Evolutionary conservation across 1,139 yeast species (phyloP), one percentile per base, ranked within the genome.

Genomic region (Scheffersomyces lignicola): DNA sequence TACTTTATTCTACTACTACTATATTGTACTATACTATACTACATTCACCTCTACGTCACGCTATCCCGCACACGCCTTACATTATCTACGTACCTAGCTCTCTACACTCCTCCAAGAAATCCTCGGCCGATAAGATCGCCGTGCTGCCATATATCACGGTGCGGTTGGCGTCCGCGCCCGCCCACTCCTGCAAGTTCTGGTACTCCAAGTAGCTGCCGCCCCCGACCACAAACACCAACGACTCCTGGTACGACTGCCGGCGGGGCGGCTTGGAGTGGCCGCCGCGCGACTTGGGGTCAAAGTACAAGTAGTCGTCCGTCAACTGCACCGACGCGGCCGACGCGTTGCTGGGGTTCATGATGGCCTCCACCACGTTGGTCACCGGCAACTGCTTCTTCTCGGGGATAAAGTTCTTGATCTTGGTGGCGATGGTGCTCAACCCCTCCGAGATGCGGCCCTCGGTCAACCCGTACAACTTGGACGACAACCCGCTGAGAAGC

Each of bases 201-300:
- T 92, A 92, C 62, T 92, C 99, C 45, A 87, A 67, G 55, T 89
- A 92, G 58, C 87, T 90, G 32, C 97, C 98, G 22, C 98, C 98
- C 14, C 98, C 99, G 40, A 94, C 90, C 33, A 89, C 86, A 58
- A 92, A 94, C 12, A 92, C 95, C 37, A 87, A 66, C 3, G 95
- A 80, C 47, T 88, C 94, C 42, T 78, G 80, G 56, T 86, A 88
- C 10, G 82, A 68, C 50, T 83, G 89, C 54, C 96, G 79, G 56
- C 82, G 84, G 24, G 97, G 97, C 27, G 90, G 94, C 49, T 85
- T 81, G 6, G 95, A 78, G 48, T 84, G 90, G 2, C 95, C 83
- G 4, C 97, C 97, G 47, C 97, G 76, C 4, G 87, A 80, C 48
- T 80, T 82, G 18, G 98, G 97, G 57, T 92, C 97, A 53, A 87